Conservation (phyloP, 139 green algal species). For the Coelastrella sp. region DNA sequence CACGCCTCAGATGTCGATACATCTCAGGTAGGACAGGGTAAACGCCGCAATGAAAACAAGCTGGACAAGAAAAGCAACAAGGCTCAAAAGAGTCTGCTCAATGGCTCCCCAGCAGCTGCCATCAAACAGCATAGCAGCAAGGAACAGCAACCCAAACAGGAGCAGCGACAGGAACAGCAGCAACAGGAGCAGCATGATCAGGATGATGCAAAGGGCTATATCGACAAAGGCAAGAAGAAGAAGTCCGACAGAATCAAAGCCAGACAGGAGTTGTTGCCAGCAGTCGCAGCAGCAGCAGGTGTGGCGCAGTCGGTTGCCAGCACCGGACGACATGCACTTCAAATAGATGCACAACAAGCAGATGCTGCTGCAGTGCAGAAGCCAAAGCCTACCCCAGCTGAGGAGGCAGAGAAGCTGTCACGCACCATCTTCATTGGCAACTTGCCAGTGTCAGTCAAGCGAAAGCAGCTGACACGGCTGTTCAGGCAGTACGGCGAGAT, state of each 20-base stretch:
- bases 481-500: constrained; percentile 80
- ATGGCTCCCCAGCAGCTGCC: neutral
- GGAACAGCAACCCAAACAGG: neutral
- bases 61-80: neutral
- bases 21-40: neutral
- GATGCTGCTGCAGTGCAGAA: neutral
- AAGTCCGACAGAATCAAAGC: too few species aligned
- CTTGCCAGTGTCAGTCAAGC: constrained; percentile 71
- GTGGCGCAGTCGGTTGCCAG: neutral
- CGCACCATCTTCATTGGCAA: constrained; percentile 96
- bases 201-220: neutral
- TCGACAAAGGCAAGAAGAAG: constrained; percentile 4
- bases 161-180: neutral
- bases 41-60: neutral
- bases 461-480: constrained; percentile 67
- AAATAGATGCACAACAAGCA: neutral
- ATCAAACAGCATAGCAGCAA: neutral
- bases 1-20: neutral
- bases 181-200: neutral
- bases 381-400: constrained; percentile 3
- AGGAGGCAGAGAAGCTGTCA: constrained; percentile 67
- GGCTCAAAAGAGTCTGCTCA: neutral
- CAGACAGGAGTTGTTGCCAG: too few species aligned
- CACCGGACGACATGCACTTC: neutral
- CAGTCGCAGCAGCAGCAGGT: neutral